Evolutionary conservation across 1,139 yeast genomes (phyloP), one percentile per base, ranked within the genome.

Genomic region (Saccharomyces hybrid): DNA sequence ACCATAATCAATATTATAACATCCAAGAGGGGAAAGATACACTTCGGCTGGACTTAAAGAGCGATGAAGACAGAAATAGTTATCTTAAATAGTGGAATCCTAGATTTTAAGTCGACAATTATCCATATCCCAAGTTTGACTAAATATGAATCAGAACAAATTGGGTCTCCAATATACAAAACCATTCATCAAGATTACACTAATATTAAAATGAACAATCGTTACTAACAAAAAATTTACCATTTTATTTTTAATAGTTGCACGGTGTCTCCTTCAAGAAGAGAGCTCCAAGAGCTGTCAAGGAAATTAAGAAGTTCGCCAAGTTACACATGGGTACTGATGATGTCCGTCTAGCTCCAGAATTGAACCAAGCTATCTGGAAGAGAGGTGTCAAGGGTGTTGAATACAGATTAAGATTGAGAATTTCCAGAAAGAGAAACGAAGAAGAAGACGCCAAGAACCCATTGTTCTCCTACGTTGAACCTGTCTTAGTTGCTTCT

Each of bases 241-340:
- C 42, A 7, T 38, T 38, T 38, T 38, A 16, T 20, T 38, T 26
- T 47, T 47, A 31, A 28, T 73, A 86, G 95, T 88, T 89, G 77
- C 95, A 88, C 80, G 98, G 99, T 83, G 91, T 86, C 72, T 86
- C 89, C 80, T 93, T 93, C 96, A 95, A 93, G 86, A 88, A 88
- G 89, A 89, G 98, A 84, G 99, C 99, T 75, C 99, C 99, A 81
- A 88, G 83, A 78, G 99, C 99, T 72, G 95, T 93, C 81, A 93
- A 90, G 88, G 98, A 89, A 79, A 90, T 95, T 84, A 91, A 89
- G 85, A 91, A 88, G 81, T 95, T 95, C 76, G 97, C 99, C 75
- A 83, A 88, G 77, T 84, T 88, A 81, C 98, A 93, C 87, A 89
- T 93, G 95, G 98, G 98, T 76, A 95, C 99, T 74, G 79, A 88